Percentiles rank a stretch among this genome's conserved stretches.
Conservation (phyloP, 179 eudicot species). For the Carnegiea gigantea region DNA sequence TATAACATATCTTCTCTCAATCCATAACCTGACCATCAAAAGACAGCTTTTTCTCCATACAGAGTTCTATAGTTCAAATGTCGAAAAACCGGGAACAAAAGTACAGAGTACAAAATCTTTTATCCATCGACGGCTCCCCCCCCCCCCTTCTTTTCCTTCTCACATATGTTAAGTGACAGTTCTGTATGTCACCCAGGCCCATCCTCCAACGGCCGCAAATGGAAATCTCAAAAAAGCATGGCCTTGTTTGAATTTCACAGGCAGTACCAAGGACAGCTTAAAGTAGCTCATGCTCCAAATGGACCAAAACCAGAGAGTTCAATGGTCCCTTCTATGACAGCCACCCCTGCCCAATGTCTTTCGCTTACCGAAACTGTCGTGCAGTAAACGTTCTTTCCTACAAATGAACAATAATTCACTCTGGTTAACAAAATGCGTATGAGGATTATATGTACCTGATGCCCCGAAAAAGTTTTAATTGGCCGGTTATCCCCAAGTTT, state of each 20-base stretch:
- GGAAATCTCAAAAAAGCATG: background rate
- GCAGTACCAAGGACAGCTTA: background rate
- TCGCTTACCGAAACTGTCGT: background rate
- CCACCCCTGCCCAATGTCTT: background rate
- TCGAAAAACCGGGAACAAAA: no score
- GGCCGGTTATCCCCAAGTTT: constrained; percentile 75
- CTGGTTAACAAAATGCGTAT: background rate
- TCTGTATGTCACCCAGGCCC: no score
- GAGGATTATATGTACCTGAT: constrained; percentile 48
- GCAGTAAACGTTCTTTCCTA: background rate
- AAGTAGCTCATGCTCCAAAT: background rate
- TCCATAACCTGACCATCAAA: no score
- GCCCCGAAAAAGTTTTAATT: constrained; percentile 55
- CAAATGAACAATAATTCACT: background rate
- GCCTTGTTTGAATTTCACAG: no score
- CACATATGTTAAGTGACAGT: no score
- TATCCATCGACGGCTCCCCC: no score
- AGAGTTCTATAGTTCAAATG: no score
- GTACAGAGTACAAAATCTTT: no score
- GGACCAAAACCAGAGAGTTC: background rate
- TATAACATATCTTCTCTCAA: no score
- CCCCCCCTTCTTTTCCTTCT: no score
- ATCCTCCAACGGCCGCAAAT: no score
- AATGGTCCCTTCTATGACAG: background rate
- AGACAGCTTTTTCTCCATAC: no score